Evolutionary conservation across 306 rosid species (phyloP), one percentile per base, ranked within the genome.

Genomic region (Trifolium fragiferum): DNA sequence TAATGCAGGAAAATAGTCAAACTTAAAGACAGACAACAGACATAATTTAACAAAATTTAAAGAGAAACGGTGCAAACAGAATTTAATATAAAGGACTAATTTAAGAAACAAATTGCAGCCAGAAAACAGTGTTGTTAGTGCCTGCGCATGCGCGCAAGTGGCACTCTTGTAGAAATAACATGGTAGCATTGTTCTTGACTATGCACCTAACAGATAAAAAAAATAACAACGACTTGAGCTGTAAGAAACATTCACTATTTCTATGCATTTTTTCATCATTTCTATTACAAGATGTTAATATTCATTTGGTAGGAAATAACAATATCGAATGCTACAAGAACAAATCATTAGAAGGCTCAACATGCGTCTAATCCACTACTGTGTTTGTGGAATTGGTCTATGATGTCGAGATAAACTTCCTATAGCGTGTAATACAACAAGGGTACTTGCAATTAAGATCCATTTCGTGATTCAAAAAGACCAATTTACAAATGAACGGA

Each of bases 401-500:
- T 50, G 72, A 75, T 46, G 78, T 78, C 83, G 85, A 82, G 68
- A 74, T 49, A 58, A 85, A 79, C 82, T 79, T 82, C 76, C 82
- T 82, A 86, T 81, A 59, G 65, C 75, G 66, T 73, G 66, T 73
- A 86, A 73, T 83, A 89, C 90, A 87, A 66, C 89, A 83, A 51
- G 70, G 75, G 19, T 37, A 70, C 79, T 68, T 75, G 80, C 71
- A 62, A n/a, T 62, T 62, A 62, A 62, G 25, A 38, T 32, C 21
- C 21, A 63, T 33, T 61, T 63, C 70, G 27, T 46, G 79, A 80
- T 72, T 66, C 20, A 76, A 77, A 64, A 77, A 73, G 79, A 82
- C 46, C 73, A 58, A 60, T 67, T 25, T 59, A 72, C 59, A 63
- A 81, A 58, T 77, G 72, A 64, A 60, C 72, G 77, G 84, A 73